Evolutionary conservation across 108 stramenopile species (phyloP), one percentile per base, ranked within the genome.

Genomic region (Cyclotella cryptica): DNA sequence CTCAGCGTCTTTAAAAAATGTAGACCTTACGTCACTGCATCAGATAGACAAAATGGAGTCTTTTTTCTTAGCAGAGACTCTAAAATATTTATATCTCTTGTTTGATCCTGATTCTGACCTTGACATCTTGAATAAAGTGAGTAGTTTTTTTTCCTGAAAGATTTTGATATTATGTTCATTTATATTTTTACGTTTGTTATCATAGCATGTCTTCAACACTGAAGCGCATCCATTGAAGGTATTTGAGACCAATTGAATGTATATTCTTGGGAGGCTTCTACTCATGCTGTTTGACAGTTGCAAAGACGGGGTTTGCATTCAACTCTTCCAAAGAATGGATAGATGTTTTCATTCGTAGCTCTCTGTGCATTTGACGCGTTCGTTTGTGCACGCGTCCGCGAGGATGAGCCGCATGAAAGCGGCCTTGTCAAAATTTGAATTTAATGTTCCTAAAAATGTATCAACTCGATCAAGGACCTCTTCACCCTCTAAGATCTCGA

Each of bases 81-180:
- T 99, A 43, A 99, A 99, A 80, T 99, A 98, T 85, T 73, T 98
- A 6, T 97, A 96, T 78, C 85, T 99, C 75, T 78, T 97, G 27
- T 93, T 96, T 68, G 96, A 97, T 77, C 95, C 97, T 27, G 96
- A 97, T 66, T 93, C 96, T 57, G 77, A 88, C 39, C 79, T 96
- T 47, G 92, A 96, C 76, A 68, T 96, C 30, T 73, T 95, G 68
- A 84, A 89, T 60, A 93, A 92, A 58, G 78, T 71, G 18, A 30
- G 78, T 60, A n/a, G 8, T 10, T 61, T n/a, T n/a, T n/a, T n/a
- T n/a, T n/a, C n/a, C n/a, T n/a, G n/a, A n/a, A n/a, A n/a, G n/a
- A n/a, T n/a, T n/a, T n/a, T n/a, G n/a, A n/a, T n/a, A n/a, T n/a
- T 12, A 45, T 9, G 44, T 45, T 39, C 41, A 53, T 17, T 53